Base-by-base conservation (phyloP, 352 stramenopile species). In the Phytophthora vignae region DNA sequence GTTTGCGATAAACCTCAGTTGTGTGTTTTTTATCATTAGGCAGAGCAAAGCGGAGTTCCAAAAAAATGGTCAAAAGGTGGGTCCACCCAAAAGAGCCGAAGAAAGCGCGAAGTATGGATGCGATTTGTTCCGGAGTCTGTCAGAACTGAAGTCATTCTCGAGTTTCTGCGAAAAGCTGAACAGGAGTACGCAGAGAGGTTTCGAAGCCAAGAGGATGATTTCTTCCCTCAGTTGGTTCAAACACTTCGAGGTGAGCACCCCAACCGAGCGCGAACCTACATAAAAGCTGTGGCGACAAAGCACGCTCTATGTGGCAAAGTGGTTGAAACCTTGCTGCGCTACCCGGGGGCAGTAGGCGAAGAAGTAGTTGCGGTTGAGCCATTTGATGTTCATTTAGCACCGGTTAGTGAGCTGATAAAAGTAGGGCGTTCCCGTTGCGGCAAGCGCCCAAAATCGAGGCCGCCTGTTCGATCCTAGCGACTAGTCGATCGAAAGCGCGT, bases 221-320 rank as follows among this genome's bases (percentile, higher is more conserved):
- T 90, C n/a, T 87, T 89, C 29, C 84, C 82, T 36, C 84, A 92
- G 40, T 60, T 92, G 3, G 73, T 92, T 0, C 81, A 92, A 56
- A 87, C 82, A 4, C 48, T 92, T 4, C 78, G 84, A 12, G 80
- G 80, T 9, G 82, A 92, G 50, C 76, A 88, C 27, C 84, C 84
- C 4, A 84, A 90, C 46, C 78, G 75, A 65, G 66, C 84, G 2
- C 74, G 82, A 67, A 90, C 73, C 12, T 92, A 90, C 67, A 80
- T 90, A 61, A 78, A 78, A 63, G 79, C 78, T 2, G 65, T 90
- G 4, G 84, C 82, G 9, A 64, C 63, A n/a, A 71, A 73, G 31
- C 72, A 79, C 36, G 79, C 74, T 10, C 29, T 92, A 14, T 79
- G 84, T 7, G 84, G 84, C 0, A 71, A 69, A 53, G 79, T 90